Conservation (phyloP, 108 stramenopile species). For the Pseudonitzschia multistriata region DNA sequence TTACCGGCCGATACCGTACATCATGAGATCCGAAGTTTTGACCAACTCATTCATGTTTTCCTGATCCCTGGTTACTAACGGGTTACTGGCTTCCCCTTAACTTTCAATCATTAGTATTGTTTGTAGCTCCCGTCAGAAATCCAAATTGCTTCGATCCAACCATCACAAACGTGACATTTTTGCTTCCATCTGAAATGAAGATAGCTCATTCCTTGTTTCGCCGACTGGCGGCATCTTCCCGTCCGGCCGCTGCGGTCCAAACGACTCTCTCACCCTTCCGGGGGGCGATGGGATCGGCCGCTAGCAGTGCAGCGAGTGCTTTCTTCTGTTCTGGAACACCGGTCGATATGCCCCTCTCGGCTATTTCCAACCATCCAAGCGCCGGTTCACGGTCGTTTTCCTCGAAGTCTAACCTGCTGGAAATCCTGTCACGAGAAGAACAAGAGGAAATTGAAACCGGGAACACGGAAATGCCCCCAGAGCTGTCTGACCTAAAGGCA, state of each 20-base stretch:
- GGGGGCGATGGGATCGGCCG: neutral
- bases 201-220: conserved; percentile 1
- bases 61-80: too few species aligned
- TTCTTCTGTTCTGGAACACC: neutral
- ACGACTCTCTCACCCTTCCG: neutral
- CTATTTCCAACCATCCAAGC: neutral
- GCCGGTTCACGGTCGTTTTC: conserved; percentile 5
- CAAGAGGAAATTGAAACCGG: conserved; percentile 29
- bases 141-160: neutral
- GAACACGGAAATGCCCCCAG: conserved; percentile 27
- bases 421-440: conserved; percentile 19
- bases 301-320: neutral
- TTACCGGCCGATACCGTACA: too few species aligned
- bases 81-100: too few species aligned
- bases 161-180: neutral
- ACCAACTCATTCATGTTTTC: too few species aligned
- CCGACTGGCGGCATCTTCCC: neutral
- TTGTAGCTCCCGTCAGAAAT: neutral
- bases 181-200: too few species aligned
- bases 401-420: conserved; percentile 15
- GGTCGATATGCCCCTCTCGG: conserved; percentile 8
- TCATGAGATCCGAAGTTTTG: too few species aligned
- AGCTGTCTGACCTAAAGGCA: conserved; percentile 24
- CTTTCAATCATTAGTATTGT: too few species aligned
- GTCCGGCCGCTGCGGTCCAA: too few species aligned